phyloP scores from a whole-genome alignment of 352 stramenopile genomes.

The Phytophthora podocarpi region DNA sequence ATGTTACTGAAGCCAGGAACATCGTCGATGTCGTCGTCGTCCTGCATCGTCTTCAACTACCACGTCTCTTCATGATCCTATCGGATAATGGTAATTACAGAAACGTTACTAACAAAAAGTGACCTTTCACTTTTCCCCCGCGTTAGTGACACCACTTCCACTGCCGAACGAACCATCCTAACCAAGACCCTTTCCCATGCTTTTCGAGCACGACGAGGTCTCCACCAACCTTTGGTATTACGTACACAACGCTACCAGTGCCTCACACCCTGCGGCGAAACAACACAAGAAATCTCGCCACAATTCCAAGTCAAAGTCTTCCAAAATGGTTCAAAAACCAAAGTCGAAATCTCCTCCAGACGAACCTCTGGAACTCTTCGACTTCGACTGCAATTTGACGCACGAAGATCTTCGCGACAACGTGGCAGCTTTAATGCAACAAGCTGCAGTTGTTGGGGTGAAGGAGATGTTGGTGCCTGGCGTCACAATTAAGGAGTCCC shows the following conservation, averaged over 20 bases:
- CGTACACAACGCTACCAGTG: slow-evolving; percentile 10
- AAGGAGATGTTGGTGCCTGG: slow-evolving; percentile 80
- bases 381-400: slow-evolving; percentile 87
- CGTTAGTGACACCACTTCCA: no score
- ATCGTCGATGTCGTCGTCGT: slow-evolving; percentile 24
- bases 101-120: not conserved
- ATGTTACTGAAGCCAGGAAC: slow-evolving; percentile 42
- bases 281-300: slow-evolving; percentile 18
- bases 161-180: no score
- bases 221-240: slow-evolving; percentile 40
- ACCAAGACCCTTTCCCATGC: slow-evolving; percentile 5
- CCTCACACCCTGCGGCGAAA: slow-evolving; percentile 6
- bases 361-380: slow-evolving; percentile 50
- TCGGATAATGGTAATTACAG: slow-evolving; percentile 1
- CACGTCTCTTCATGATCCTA: slow-evolving; percentile 16
- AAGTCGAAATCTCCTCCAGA: not conserved
- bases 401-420: slow-evolving; percentile 64
- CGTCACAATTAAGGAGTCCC: slow-evolving; percentile 70
- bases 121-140: no score
- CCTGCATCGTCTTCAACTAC: slow-evolving; percentile 8
- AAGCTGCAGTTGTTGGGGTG: slow-evolving; percentile 47
- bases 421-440: slow-evolving; percentile 44
- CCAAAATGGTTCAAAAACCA: slow-evolving; percentile 10
- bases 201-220: slow-evolving; percentile 22
- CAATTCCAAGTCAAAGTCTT: not conserved